Evolutionary conservation across 352 stramenopile genomes (phyloP), one percentile per base, ranked within the genome.

Genomic region (Peronospora belbahrii): DNA sequence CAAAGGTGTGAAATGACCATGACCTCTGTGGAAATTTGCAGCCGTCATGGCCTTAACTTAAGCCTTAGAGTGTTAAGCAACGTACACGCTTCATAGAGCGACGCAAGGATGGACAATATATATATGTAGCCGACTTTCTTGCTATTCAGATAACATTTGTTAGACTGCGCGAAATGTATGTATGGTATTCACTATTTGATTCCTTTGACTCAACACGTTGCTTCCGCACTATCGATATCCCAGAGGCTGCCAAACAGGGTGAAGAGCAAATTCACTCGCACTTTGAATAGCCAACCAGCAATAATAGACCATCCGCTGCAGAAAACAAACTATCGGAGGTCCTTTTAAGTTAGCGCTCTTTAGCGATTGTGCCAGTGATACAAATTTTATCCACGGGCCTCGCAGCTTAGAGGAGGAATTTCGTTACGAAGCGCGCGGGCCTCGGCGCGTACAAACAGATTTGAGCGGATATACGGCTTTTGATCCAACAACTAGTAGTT

Each of bases 31-130:
- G 74, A 23, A 76, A 79, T 35, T 54, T 82, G 9, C 45, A 76
- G 48, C 51, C 70, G 2, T 75, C 76, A 33, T 55, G 59, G 2
- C 75, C 79, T 1, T 55, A 59, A 40, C 54, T 94, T 27, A 89
- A 91, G 48, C 85, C 70, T 43, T 91, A 94, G 52, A 79, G 82
- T 32, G 71, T 89, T 31, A 91, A 88, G 55, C 82, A 94, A 65
- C 74, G 82, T 34, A 89, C 77, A 6, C 82, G 91, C 56, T 81
- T 83, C 20, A 75, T 94, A 24, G 46, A 88, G 36, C 46, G 89
- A 17, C 74, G 72, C 33, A 71, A 88, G 35, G 19, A 70, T 39
- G 74, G 61, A 18, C 59, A 80, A 27, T 74, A 85, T 27, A 60
- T 94, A 15, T 88, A 71, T 45, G 79, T 94, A 19, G 77, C 77